Evolutionary conservation across 192 early-diverging fungal species (phyloP).

Genomic region (Linnemannia hyalina): DNA sequence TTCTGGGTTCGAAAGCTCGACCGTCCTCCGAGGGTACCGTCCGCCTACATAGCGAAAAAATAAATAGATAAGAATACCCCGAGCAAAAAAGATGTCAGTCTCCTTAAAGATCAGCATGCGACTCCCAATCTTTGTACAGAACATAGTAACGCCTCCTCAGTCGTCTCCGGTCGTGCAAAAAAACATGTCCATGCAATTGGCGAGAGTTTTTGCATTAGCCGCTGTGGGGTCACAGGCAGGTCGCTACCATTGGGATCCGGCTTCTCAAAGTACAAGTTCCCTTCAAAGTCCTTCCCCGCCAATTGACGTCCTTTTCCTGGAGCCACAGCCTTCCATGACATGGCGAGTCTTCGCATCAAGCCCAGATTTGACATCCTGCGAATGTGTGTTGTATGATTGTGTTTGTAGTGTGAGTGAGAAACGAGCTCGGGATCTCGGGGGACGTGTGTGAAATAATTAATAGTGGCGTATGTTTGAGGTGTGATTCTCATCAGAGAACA

Average conservation of each 20-base stretch:
- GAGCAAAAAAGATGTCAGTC: background rate
- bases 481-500: too few relatives aligned
- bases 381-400: background rate
- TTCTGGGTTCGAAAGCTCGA: constrained; percentile 38
- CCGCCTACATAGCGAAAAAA: constrained; percentile 21
- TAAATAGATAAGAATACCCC: background rate
- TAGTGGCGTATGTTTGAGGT: background rate
- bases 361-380: constrained; percentile 33
- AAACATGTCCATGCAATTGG: too few relatives aligned
- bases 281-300: constrained; percentile 44
- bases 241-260: constrained; percentile 52
- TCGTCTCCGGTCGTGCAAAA: too few relatives aligned
- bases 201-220: too few relatives aligned
- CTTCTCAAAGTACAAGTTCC: constrained; percentile 53
- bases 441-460: background rate
- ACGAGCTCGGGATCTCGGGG: background rate
- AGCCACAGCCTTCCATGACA: constrained; percentile 33
- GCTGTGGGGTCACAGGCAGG: background rate
- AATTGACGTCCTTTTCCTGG: constrained; percentile 42
- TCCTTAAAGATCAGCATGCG: background rate
- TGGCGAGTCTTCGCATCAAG: constrained; percentile 31
- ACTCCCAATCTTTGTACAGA: too few relatives aligned
- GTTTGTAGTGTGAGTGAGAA: background rate
- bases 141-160: too few relatives aligned
- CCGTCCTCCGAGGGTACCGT: constrained; percentile 43